Base-by-base conservation (phyloP, 495 filamentous ascomycete genomes). In the Annulohypoxylon maeteangense region DNA sequence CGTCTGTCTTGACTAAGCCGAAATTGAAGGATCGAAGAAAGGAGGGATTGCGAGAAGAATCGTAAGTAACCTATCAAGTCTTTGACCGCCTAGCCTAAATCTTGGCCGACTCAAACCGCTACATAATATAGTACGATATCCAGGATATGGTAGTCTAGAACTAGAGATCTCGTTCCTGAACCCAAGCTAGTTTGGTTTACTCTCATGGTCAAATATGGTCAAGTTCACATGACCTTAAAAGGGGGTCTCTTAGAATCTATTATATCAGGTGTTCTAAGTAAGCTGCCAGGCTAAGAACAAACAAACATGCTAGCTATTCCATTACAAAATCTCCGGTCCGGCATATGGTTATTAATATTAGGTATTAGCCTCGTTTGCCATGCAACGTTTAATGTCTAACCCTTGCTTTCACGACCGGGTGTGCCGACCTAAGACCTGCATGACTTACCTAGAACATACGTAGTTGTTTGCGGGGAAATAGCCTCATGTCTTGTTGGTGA, bases 401-500 rank as follows among this genome's bases (percentile, higher is more conserved):
- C 67, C 47, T 70, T 60, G 58, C 36, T 23, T 53, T 25, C 34
- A 54, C 23, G 47, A 23, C 44, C 47, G 11, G 55, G 45, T 69
- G 53, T 64, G 53, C 67, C 67, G 67, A 65, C 55, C 61, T 70
- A 70, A 45, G 53, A 67, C 58, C 47, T 64, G 69, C 63, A 72
- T 66, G 50, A 38, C 27, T 64, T 72, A 54, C 53, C 59, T 25
- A 62, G 38, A 66, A 57, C 42, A 55, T 47, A 51, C 40, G 53
- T 72, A 65, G 60, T 57, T 48, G 70, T 73, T 73, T 73, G 70
- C 70, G 70, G 70, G 70, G 70, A 73, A 73, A 73, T 69, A 73
- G 70, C 65, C 70, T 73, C 70, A 69, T 29, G 31, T 54, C 45
- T 62, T 48, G 65, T 42, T 66, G 44, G 48, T 34, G 56, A 58